These are phyloP conservation scores for Suillus weaverae DNA, from an alignment of 768 basidiomycete genomes.

Conservation along the genomic window DNA sequence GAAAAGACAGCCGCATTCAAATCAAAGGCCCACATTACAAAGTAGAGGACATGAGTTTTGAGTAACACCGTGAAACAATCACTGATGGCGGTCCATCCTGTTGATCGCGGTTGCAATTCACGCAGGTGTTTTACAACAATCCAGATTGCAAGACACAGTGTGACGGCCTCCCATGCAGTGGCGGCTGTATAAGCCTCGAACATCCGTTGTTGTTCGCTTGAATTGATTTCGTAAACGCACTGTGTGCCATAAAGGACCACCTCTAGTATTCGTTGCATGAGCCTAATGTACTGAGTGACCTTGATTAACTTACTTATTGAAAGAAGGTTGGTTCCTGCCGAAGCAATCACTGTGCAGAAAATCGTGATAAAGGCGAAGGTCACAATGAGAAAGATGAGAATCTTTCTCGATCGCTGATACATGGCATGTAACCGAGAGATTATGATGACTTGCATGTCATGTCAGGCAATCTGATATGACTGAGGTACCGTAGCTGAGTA, in stretches of 20 bases:
- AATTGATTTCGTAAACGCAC: neutral
- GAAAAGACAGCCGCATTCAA: neutral
- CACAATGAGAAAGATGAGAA: neutral
- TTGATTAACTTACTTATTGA: neutral
- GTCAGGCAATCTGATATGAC: neutral
- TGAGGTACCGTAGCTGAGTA: neutral
- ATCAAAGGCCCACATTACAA: neutral
- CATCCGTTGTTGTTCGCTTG: neutral
- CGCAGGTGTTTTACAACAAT: neutral
- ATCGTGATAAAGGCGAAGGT: neutral
- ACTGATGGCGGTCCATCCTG: neutral
- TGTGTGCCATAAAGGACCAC: neutral
- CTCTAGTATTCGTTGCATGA: neutral
- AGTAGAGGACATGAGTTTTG: neutral
- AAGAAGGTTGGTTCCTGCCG: neutral
- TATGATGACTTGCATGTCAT: neutral
- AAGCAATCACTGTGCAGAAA: neutral
- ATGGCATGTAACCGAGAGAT: neutral
- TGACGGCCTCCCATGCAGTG: neutral
- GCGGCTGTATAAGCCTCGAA: neutral
- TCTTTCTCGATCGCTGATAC: constrained; percentile 1
- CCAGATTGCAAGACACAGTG: neutral
- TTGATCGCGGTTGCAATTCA: neutral
- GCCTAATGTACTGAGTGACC: neutral
- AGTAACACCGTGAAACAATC: neutral